These are phyloP conservation scores for Halenospora varia DNA, from an alignment of 495 filamentous ascomycete species.

Conservation along the genomic window DNA sequence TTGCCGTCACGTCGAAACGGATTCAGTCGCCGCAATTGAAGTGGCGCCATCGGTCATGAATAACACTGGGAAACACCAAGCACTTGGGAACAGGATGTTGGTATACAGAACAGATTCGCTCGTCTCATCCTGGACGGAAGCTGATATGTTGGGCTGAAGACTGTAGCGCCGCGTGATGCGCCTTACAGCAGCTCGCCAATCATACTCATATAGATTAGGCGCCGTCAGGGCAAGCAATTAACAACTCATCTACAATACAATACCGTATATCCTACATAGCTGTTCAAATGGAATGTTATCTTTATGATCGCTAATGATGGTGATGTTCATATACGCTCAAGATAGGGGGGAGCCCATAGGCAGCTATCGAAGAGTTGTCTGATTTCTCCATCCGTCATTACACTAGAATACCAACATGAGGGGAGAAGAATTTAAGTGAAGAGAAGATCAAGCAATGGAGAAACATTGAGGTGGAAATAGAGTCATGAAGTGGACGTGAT, in stretches of 20 bases:
- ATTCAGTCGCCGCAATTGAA: neutral
- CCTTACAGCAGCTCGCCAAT: neutral
- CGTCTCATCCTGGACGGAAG: neutral
- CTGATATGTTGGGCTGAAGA: neutral
- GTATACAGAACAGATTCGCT: neutral
- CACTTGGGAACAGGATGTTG: neutral
- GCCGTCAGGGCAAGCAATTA: neutral
- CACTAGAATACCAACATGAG: too few species aligned
- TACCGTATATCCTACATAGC: neutral
- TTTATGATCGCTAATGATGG: neutral
- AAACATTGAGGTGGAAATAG: neutral
- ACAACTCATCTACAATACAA: neutral
- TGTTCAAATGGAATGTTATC: constrained; percentile 3
- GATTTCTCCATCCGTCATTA: too few species aligned
- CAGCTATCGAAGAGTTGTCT: too few species aligned
- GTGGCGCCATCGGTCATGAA: neutral
- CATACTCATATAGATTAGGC: neutral
- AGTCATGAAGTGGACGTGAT: neutral
- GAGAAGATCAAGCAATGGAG: neutral
- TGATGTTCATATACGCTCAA: too few species aligned
- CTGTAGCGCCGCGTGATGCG: neutral
- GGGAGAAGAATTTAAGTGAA: too few species aligned
- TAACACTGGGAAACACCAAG: neutral
- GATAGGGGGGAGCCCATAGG: too few species aligned
- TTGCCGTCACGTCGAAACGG: neutral